Percentiles rank a stretch among this genome's conserved stretches.
Evolutionary conservation across 1,139 yeast genomes (phyloP).

Genomic region (Lodderomyces metapsilosis): DNA sequence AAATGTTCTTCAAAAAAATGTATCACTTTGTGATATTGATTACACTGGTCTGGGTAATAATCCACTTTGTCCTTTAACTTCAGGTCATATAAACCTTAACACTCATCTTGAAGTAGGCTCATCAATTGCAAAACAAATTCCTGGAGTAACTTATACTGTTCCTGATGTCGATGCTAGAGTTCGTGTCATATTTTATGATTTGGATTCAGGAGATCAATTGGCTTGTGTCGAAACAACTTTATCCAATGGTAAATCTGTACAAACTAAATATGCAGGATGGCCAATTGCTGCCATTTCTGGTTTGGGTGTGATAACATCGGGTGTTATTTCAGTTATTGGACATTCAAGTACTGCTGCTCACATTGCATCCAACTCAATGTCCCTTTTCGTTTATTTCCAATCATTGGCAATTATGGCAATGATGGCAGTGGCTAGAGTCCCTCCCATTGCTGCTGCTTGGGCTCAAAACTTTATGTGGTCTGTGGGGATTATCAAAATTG

Average conservation of each 20-base stretch:
- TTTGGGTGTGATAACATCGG: constrained; percentile 81
- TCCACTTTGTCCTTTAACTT: constrained; percentile 67
- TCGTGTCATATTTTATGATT: constrained; percentile 54
- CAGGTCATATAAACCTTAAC: constrained; percentile 81
- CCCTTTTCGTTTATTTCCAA: constrained; percentile 91
- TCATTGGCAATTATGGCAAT: constrained; percentile 87
- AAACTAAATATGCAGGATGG: constrained; percentile 94
- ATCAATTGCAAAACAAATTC: constrained; percentile 54
- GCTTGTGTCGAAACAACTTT: constrained; percentile 94
- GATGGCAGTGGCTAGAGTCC: constrained; percentile 93
- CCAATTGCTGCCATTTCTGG: constrained; percentile 93
- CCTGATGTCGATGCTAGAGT: constrained; percentile 96
- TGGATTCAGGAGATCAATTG: constrained; percentile 42
- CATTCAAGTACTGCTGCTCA: constrained; percentile 94
- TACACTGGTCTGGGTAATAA: constrained; percentile 30
- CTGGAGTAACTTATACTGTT: constrained; percentile 80
- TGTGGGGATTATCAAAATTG: constrained; percentile 77
- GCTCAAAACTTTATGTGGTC: constrained; percentile 97
- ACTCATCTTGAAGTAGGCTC: constrained; percentile 48
- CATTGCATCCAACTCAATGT: constrained; percentile 92
- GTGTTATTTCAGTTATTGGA: constrained; percentile 82
- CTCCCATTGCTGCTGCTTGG: constrained; percentile 99
- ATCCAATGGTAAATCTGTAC: constrained; percentile 90
- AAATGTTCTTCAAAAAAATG: constrained; percentile 50
- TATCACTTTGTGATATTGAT: constrained; percentile 63